phyloP scores from a whole-genome alignment of 1,284 basidiomycete genomes.

The Ceratobasidium sp. region DNA sequence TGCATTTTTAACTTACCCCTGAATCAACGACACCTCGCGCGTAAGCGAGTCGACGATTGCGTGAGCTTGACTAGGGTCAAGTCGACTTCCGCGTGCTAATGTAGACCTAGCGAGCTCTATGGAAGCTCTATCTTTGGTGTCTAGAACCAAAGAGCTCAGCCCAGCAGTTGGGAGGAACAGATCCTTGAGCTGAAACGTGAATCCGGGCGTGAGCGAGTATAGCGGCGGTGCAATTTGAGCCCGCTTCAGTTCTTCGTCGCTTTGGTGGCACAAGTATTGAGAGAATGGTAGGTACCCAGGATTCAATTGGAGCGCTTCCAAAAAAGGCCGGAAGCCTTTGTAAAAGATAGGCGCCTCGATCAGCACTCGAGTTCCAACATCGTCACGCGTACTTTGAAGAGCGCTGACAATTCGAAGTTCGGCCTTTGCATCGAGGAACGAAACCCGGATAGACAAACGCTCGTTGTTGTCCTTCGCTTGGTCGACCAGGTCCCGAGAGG shows the following conservation, averaged over 20 bases:
- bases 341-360: conserved; percentile 74
- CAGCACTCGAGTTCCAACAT: conserved; percentile 56
- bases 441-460: conserved; percentile 61
- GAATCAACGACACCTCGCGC: conserved; percentile 73
- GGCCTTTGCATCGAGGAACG: conserved; percentile 67
- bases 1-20: conserved; percentile 69
- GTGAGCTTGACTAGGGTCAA: conserved; percentile 77
- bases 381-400: conserved; percentile 52
- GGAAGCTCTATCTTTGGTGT: conserved; percentile 58
- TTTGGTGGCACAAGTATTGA: conserved; percentile 64
- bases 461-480: conserved; percentile 55
- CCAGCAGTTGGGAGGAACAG: conserved; percentile 55
- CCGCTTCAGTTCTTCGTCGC: conserved; percentile 53
- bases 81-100: conserved; percentile 63
- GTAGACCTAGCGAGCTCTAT: conserved; percentile 60
- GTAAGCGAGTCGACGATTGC: conserved; percentile 72
- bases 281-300: conserved; percentile 69
- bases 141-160: conserved; percentile 55
- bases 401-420: conserved; percentile 63
- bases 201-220: conserved; percentile 65
- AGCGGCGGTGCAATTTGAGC: conserved; percentile 63
- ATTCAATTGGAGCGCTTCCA: conserved; percentile 66
- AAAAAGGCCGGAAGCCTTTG: conserved; percentile 72
- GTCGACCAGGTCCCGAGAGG: conserved; percentile 60
- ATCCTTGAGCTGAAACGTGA: conserved; percentile 65